Evolutionary conservation across 2,329 filamentous ascomycete genomes (phyloP), one percentile per base, ranked within the genome.

Genomic region (Venturia effusa): DNA sequence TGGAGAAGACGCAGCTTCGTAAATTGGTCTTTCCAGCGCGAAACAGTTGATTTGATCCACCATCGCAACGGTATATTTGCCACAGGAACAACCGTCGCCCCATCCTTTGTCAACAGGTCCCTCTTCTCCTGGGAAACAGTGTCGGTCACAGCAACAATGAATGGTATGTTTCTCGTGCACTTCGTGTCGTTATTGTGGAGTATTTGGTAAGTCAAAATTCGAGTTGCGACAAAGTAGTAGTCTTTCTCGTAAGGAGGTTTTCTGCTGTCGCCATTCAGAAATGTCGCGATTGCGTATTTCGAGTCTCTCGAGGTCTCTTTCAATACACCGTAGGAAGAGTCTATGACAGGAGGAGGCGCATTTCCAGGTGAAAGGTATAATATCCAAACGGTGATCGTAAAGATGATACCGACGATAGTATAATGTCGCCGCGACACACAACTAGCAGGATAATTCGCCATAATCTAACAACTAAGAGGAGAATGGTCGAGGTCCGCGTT

Each of bases 181-280:
- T 55, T 54, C 4, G 64, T 66, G n/a, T 32, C 27, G 17, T 63
- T 57, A 8, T 51, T 22, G 30, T 64, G 51, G 19, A 66, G 63
- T 57, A 66, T 55, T 57, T 66, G 64, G 41, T 64, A 66, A 15
- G 62, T 43, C 27, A 66, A 63, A 22, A 66, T 43, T 15, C 64
- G 64, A 34, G 62, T 51, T 17, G 64, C 64, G 24, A 57, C 48
- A n/a, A 66, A 64, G 22, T 66, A 66, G 17, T 27, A 30, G 51
- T 65, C 64, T 51, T 62, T 37, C n/a, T 57, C 51, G 27, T 57
- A 57, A 6, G 51, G 11, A 34, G 51, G 51, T 11, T 57, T 57
- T 57, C 51, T 37, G 51, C 34, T 30, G 27, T 57, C 51, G 51
- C 51, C 51, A 57, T 57, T 57, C 19, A 61, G 59, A 37, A 61